These are phyloP conservation scores for Herpetomonas samuelpessoai DNA, from an alignment of 208 protist species.

Conservation along the genomic window DNA sequence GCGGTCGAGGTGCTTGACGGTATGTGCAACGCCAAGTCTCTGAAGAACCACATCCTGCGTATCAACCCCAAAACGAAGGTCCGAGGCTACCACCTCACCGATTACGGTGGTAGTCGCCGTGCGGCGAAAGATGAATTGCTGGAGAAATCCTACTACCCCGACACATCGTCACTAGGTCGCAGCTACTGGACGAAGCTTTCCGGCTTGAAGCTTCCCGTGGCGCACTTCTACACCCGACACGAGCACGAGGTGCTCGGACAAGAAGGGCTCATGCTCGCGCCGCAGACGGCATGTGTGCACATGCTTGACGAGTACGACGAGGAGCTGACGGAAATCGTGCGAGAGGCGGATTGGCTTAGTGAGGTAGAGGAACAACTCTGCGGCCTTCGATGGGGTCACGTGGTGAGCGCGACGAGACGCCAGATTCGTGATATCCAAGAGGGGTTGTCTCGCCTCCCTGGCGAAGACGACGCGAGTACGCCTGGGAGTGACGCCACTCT, in stretches of 20 bases:
- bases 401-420: too few species aligned
- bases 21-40: constrained; percentile 34
- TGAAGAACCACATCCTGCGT: constrained; percentile 45
- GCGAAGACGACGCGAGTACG: too few species aligned
- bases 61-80: constrained; percentile 57
- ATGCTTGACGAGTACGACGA: constrained; percentile 72
- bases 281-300: constrained; percentile 39
- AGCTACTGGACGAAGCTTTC: constrained; percentile 10
- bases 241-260: constrained; percentile 36
- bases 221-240: constrained; percentile 40
- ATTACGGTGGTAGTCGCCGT: constrained; percentile 13
- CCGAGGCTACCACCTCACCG: constrained; percentile 47
- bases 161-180: constrained; percentile 6
- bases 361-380: too few species aligned
- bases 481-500: too few species aligned
- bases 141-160: constrained; percentile 33
- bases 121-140: constrained; percentile 17
- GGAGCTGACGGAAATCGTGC: too few species aligned
- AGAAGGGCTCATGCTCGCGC: constrained; percentile 12
- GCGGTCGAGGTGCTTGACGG: constrained; percentile 75
- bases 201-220: constrained; percentile 20
- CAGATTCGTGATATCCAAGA: too few species aligned
- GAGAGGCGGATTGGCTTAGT: too few species aligned
- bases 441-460: too few species aligned
- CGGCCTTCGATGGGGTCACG: too few species aligned